phyloP scores from a whole-genome alignment of 495 filamentous ascomycete genomes.

The Trichoderma virens region DNA sequence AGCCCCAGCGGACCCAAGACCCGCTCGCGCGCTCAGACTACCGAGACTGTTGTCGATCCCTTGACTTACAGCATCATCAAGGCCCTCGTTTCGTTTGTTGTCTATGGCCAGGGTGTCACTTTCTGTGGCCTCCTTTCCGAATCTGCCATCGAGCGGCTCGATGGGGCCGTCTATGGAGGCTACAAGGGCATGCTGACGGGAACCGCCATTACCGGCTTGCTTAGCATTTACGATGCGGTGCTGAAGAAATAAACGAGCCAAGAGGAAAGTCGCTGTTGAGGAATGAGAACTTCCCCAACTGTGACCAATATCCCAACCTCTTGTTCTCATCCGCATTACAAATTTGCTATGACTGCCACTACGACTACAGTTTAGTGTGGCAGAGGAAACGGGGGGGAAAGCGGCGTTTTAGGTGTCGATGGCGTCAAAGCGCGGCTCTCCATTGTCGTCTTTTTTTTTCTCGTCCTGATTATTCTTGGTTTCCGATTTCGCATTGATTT shows the following conservation, averaged over 20 bases:
- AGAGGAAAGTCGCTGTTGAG: neutral
- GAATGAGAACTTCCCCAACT: neutral
- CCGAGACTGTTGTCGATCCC: constrained; percentile 63
- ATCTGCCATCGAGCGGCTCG: constrained; percentile 52
- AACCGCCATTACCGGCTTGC: constrained; percentile 58
- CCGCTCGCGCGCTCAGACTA: constrained; percentile 19
- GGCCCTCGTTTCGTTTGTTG: constrained; percentile 67
- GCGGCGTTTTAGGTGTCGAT: constrained; percentile 12
- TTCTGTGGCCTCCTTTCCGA: constrained; percentile 55
- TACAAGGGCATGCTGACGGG: constrained; percentile 65
- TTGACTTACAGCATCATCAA: constrained; percentile 83
- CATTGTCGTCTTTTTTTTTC: neutral
- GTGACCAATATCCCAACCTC: neutral
- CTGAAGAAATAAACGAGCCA: constrained; percentile 55
- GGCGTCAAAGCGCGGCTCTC: constrained; percentile 9
- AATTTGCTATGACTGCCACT: neutral
- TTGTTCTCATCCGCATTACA: neutral
- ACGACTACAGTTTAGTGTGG: no score
- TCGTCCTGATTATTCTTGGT: neutral
- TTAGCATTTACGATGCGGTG: constrained; percentile 76
- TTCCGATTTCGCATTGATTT: neutral
- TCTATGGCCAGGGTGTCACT: constrained; percentile 63
- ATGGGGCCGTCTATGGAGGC: constrained; percentile 60
- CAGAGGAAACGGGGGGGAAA: neutral
- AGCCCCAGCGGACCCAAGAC: constrained; percentile 19